Base-by-base conservation (phyloP, 1,284 basidiomycete species). In the Ceratobasidium sp. region DNA sequence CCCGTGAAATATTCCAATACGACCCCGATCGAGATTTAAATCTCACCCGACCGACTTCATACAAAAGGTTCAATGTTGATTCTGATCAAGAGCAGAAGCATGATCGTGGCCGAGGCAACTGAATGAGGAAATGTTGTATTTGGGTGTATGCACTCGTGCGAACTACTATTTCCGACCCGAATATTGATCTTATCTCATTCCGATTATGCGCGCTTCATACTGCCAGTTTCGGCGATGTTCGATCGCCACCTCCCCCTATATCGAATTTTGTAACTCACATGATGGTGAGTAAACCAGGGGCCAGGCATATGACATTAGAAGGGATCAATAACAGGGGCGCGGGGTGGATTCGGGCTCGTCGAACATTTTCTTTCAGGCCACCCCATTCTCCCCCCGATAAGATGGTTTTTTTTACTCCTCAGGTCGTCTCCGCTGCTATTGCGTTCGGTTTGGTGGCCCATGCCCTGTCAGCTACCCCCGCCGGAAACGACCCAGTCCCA, bases 311-410 rank as follows among this genome's bases (percentile, higher is more conserved):
- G 46, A 48, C 46, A 13, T 20, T n/a, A 48, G 44, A 3, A 44
- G 46, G 20, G 48, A 48, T 46, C 1, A 66, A n/a, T 23, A 28
- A 46, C 64, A n/a, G 64, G 17, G 64, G 46, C 46, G 46, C 17
- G 64, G n/a, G 64, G 46, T 48, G 40, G 64, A 33, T 33, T 40
- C 64, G 12, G 42, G 10, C 64, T 66, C 64, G 12, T 33, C 64
- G 28, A 66, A 40, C 64, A 66, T 44, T 17, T 12, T 23, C 64
- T 23, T 17, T 20, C 64, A n/a, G 38, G 40, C 5, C 40, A 42
- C 61, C 20, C 46, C 46, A 7, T 48, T 17, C 46, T 17, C 17
- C 46, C 33, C 4, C 33, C 33, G 33, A 33, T 48, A 57, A 13
- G 54, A 66, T 66, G 64, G 44, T 48, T 33, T 13, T 23, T 5